Evolutionary conservation across 768 basidiomycete genomes (phyloP).

Genomic region (Clitopilus passeckerianus): DNA sequence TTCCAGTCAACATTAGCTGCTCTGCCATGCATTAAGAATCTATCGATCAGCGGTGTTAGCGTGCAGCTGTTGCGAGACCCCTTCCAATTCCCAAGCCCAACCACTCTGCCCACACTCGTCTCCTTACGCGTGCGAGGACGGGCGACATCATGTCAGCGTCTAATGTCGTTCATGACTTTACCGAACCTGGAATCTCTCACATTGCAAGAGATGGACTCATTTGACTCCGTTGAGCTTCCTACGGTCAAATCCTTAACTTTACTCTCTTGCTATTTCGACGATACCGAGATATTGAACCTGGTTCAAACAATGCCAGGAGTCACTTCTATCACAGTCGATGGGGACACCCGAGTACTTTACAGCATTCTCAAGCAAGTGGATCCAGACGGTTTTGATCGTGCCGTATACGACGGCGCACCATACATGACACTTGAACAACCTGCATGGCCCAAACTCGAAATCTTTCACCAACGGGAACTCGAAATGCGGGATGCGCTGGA

Average conservation of each 20-base stretch:
- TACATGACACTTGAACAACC: not conserved
- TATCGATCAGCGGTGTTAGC: conserved; percentile 36
- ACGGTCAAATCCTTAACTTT: conserved; percentile 28
- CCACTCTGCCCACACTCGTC: conserved; percentile 26
- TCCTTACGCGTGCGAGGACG: conserved; percentile 37
- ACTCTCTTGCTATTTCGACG: conserved; percentile 27
- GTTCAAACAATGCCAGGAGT: conserved; percentile 30
- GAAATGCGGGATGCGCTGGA: conserved; percentile 20
- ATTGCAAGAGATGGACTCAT: conserved; percentile 28
- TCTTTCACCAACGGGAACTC: conserved; percentile 27
- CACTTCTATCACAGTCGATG: conserved; percentile 26
- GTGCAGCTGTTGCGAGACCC: conserved; percentile 29
- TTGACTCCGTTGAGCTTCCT: conserved; percentile 26
- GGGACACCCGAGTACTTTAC: conserved; percentile 24
- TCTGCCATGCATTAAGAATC: conserved; percentile 30
- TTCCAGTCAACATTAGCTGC: conserved; percentile 27
- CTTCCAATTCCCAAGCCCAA: conserved; percentile 19
- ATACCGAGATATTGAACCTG: conserved; percentile 23
- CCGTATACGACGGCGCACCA: conserved; percentile 4
- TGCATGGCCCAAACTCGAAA: conserved; percentile 30
- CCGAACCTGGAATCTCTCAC: conserved; percentile 29
- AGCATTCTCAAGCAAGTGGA: conserved; percentile 18
- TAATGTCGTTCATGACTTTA: conserved; percentile 29
- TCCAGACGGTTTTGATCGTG: not conserved
- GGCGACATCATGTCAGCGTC: conserved; percentile 24